These are phyloP conservation scores for Chlorencoelia australis DNA, from an alignment of 2,329 filamentous ascomycete species.

Conservation along the genomic window DNA sequence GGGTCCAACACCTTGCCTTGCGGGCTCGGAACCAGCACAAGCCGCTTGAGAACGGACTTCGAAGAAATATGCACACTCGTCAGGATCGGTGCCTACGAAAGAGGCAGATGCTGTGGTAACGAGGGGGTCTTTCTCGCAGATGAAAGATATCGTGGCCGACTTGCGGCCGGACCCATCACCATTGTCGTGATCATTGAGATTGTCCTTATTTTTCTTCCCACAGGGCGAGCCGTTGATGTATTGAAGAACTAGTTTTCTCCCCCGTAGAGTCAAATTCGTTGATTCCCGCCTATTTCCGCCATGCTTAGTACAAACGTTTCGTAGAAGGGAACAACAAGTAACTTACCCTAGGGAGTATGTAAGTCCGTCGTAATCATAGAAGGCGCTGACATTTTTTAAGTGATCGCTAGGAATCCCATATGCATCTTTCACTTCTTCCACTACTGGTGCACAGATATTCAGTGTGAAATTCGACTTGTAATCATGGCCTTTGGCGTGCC, in stretches of 20 bases:
- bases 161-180: conserved; percentile 37
- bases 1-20: conserved; percentile 62
- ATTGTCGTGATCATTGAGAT: conserved; percentile 26
- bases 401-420: conserved; percentile 50
- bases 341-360: conserved; percentile 66
- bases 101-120: conserved; percentile 59
- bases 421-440: conserved; percentile 52
- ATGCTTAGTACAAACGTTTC: conserved; percentile 2
- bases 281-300: conserved; percentile 11
- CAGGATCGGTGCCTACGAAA: conserved; percentile 73
- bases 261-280: conserved; percentile 44
- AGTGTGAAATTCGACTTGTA: conserved; percentile 74
- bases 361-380: conserved; percentile 56
- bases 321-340: not conserved
- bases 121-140: conserved; percentile 77
- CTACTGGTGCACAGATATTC: conserved; percentile 71
- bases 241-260: conserved; percentile 66
- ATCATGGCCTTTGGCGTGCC: conserved; percentile 62
- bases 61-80: conserved; percentile 94
- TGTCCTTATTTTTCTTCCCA: conserved; percentile 36
- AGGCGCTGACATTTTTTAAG: conserved; percentile 71
- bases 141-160: conserved; percentile 82
- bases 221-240: conserved; percentile 72
- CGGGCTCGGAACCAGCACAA: conserved; percentile 57
- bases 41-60: conserved; percentile 80